Evolutionary conservation across 495 filamentous ascomycete genomes (phyloP), one percentile per base, ranked within the genome.

Genomic region (Parathielavia hyrcaniae): DNA sequence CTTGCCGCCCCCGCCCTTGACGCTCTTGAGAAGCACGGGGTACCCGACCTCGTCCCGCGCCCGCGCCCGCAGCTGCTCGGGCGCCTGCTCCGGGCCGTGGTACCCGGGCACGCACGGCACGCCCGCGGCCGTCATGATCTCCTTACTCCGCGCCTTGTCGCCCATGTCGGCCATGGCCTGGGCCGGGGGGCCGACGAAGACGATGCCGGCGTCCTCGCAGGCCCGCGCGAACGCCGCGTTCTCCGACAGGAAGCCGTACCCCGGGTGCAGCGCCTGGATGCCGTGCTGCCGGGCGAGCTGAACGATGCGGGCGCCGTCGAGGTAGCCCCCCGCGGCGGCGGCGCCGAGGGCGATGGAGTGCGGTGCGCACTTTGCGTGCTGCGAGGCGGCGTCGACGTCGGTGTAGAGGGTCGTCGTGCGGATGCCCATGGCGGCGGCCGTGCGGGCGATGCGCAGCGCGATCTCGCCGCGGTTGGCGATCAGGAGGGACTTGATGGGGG

Each of bases 391-490:
- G 71, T 99, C 95, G 11, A 91, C 89, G 61, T 95, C 88, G 36
- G 93, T 99, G 72, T 96, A 97, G 59, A 98, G 81, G 0, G 91
- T 96, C 7, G 92, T 97, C 23, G 91, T 95, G 55, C 86, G 85
- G 68, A 98, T 96, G 54, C 95, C 95, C 73, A 92, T 86, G 46
- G 85, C 79, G 30, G 87, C 77, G 10, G 93, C 93, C 20, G 93
- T 98, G 61, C 83, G 84, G 50, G 87, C 83, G 53, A 99, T 91
- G 57, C 93, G 87, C 78, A 97, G 77, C 53, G 93, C 95, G 66
- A 99, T 99, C 69, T 99, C 93, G 59, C 93, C 93, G 62, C 93
- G 84, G 68, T 99, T 99, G 16, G 93, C 93, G 67, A 99, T 97
- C 1, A 97, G 77, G 49, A 97, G 86, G 16, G 90, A 95, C 47